phyloP scores from a whole-genome alignment of 2,329 filamentous ascomycete genomes.

The Colletotrichum spaethianum region DNA sequence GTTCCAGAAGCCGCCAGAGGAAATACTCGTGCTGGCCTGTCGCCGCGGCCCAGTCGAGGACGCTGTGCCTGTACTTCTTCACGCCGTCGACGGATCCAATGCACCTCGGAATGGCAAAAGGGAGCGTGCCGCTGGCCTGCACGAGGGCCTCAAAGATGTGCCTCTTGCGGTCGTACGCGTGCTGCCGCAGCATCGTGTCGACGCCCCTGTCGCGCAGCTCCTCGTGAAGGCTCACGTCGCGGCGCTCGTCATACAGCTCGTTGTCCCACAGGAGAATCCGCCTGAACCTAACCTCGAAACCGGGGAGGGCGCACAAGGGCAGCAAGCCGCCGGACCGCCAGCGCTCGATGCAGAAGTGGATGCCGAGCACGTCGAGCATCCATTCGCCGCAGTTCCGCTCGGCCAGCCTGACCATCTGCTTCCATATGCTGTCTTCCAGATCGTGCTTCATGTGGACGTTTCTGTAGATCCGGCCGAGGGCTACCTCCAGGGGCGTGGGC shows the following conservation, averaged over 20 bases:
- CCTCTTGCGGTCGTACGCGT: background rate
- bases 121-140: background rate
- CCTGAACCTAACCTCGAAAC: background rate
- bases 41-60: background rate
- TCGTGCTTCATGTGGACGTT: background rate
- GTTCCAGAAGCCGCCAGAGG: background rate
- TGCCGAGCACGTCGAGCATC: background rate
- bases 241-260: background rate
- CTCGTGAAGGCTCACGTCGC: background rate
- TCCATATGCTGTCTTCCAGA: background rate
- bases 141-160: background rate
- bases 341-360: background rate
- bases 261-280: background rate
- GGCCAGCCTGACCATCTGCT: background rate
- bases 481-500: slow-evolving; percentile 1
- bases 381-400: background rate
- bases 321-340: slow-evolving; percentile 6
- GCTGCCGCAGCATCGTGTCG: background rate
- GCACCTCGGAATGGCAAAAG: background rate
- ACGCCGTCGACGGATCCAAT: background rate
- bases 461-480: slow-evolving; percentile 5
- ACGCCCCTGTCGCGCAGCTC: background rate
- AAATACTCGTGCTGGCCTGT: background rate
- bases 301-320: background rate
- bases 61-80: background rate